A percentile compares a stretch with the other conserved stretches of the same genome.
Evolutionary conservation across 805 yeast genomes (phyloP).

Genomic region (Cyberlindnera euphorbiiphila): DNA sequence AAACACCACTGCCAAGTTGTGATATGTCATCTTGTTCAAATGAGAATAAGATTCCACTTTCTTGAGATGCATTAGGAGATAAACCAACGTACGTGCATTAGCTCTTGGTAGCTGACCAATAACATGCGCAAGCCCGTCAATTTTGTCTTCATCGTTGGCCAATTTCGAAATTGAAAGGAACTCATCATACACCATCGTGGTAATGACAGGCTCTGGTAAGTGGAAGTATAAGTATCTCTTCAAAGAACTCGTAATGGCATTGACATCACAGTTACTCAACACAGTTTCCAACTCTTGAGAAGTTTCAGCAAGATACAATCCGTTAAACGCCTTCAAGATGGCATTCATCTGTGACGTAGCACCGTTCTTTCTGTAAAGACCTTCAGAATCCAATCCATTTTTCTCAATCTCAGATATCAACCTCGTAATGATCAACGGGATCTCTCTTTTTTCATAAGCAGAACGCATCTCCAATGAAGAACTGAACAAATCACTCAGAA

Average conservation of each 20-base stretch:
- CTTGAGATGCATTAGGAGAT: constrained; percentile 61
- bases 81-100: constrained; percentile 53
- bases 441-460: constrained; percentile 50
- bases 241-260: constrained; percentile 81
- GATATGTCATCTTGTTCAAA: constrained; percentile 74
- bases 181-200: constrained; percentile 62
- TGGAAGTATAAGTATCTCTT: constrained; percentile 76
- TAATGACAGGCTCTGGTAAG: constrained; percentile 80
- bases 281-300: constrained; percentile 33
- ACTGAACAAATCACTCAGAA: constrained; percentile 27
- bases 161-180: constrained; percentile 53
- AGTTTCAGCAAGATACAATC: constrained; percentile 28
- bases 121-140: constrained; percentile 43
- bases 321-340: constrained; percentile 31
- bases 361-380: constrained; percentile 85
- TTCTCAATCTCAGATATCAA: constrained; percentile 76
- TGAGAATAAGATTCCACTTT: constrained; percentile 49
- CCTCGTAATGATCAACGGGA: constrained; percentile 69
- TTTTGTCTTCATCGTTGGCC: constrained; percentile 19
- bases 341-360: constrained; percentile 33
- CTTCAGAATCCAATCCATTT: constrained; percentile 75
- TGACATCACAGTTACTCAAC: constrained; percentile 58
- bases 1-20: constrained; percentile 85
- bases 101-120: constrained; percentile 59
- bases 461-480: constrained; percentile 63